A percentile compares a stretch with the other conserved stretches of the same genome.
These are phyloP conservation scores for Erodium trifolium DNA, from an alignment of 441 rosid species.

Conservation along the genomic window DNA sequence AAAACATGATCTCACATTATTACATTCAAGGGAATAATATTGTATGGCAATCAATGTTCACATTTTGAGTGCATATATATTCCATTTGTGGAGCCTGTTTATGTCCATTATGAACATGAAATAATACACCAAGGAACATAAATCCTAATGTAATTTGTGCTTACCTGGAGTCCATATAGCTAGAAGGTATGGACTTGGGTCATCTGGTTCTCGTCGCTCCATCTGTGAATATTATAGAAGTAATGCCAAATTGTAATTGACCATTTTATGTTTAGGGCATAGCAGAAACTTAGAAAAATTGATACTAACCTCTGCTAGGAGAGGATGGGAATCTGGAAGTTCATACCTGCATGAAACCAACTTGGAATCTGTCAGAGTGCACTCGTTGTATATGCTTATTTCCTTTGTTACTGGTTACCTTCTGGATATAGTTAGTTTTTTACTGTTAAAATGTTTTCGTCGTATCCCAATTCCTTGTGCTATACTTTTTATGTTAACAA, in stretches of 20 bases:
- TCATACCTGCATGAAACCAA: slow-evolving; percentile 55
- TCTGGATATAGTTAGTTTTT: background rate
- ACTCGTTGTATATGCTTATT: background rate
- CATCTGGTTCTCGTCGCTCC: slow-evolving; percentile 80
- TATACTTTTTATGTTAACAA: background rate
- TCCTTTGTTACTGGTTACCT: background rate
- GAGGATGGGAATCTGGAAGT: slow-evolving; percentile 88
- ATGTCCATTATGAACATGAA: background rate
- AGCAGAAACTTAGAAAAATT: slow-evolving; percentile 11
- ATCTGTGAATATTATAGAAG: slow-evolving; percentile 37
- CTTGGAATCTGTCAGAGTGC: background rate
- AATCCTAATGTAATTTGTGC: slow-evolving; percentile 13
- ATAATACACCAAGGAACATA: too few relatives aligned
- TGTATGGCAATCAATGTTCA: background rate
- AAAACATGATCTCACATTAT: background rate
- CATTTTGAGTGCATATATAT: slow-evolving; percentile 9
- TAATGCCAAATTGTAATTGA: slow-evolving; percentile 16
- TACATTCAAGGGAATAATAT: background rate
- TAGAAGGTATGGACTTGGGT: slow-evolving; percentile 88
- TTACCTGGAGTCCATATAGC: slow-evolving; percentile 98
- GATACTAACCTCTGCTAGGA: slow-evolving; percentile 57
- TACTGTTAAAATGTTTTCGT: background rate
- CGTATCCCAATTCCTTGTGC: slow-evolving; percentile 4
- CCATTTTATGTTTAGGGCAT: slow-evolving; percentile 18
- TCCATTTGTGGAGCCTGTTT: background rate